Conservation (phyloP, 2,329 filamentous ascomycete genomes). For the Diaporthe sp. region DNA sequence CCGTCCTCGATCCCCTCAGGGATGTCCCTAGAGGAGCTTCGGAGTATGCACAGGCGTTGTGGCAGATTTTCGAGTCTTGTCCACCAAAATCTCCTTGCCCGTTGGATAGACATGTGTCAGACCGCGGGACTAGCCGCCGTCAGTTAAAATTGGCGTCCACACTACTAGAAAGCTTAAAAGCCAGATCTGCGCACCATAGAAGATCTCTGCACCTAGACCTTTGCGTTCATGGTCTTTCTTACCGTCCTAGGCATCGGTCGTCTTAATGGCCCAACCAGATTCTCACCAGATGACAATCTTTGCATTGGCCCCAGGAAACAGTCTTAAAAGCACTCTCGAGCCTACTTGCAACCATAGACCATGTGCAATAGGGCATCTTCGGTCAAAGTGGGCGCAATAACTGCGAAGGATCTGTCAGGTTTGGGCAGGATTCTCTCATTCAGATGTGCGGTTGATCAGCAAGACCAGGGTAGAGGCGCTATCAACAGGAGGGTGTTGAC, state of each 20-base stretch:
- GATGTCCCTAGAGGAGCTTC: neutral
- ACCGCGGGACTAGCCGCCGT: conserved; percentile 7
- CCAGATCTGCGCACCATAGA: neutral
- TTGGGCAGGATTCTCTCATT: too few relatives aligned
- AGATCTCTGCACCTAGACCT: neutral
- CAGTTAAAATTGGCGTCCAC: neutral
- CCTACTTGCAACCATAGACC: neutral
- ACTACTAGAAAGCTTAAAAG: conserved; percentile 6
- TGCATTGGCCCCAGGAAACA: too few relatives aligned
- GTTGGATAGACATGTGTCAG: neutral
- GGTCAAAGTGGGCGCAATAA: neutral
- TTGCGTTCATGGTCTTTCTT: neutral
- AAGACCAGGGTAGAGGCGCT: neutral
- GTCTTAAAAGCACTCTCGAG: neutral
- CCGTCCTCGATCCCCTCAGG: neutral
- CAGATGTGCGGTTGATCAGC: neutral
- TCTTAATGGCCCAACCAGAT: neutral
- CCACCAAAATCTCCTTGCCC: neutral
- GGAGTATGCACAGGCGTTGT: neutral
- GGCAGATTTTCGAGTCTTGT: neutral
- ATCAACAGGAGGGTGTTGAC: neutral
- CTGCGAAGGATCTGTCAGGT: neutral
- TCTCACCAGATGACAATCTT: neutral
- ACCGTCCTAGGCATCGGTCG: neutral
- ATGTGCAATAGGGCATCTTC: neutral